phyloP scores from a whole-genome alignment of 495 filamentous ascomycete species.

The Stereocaulon alpinum region DNA sequence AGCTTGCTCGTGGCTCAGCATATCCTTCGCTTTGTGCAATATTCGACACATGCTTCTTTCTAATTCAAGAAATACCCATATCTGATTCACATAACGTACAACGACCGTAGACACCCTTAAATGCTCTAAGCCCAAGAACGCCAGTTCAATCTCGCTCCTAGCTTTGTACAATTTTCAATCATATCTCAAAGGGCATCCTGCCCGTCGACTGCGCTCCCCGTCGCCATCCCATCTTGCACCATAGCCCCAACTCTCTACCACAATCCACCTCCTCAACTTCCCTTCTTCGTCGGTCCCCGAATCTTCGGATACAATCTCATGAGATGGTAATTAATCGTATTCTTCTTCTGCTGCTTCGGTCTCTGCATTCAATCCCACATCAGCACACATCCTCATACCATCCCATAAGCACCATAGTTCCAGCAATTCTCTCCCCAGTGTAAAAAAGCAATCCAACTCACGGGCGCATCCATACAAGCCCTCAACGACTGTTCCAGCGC shows the following conservation, averaged over 20 bases:
- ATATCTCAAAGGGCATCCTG: too few relatives aligned
- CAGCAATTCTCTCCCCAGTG: too few relatives aligned
- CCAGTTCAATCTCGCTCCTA: too few relatives aligned
- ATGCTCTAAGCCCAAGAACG: not conserved
- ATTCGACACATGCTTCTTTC: not conserved
- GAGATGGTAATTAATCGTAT: slow-evolving; percentile 92
- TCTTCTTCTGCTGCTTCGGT: slow-evolving; percentile 56
- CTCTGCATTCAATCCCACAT: slow-evolving; percentile 34
- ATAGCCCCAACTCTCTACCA: not conserved
- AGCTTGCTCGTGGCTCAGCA: not conserved
- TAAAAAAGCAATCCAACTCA: slow-evolving; percentile 29
- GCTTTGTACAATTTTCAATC: not conserved
- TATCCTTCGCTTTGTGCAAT: not conserved
- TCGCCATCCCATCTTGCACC: not conserved
- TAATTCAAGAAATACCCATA: too few relatives aligned
- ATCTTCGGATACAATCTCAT: slow-evolving; percentile 77
- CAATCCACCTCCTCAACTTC: slow-evolving; percentile 19
- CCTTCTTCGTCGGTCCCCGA: slow-evolving; percentile 59
- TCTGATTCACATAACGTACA: too few relatives aligned
- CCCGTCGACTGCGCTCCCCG: too few relatives aligned
- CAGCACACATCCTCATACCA: not conserved
- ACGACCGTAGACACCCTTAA: not conserved
- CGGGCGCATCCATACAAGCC: slow-evolving; percentile 86
- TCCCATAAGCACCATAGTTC: not conserved
- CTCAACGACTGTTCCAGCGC: slow-evolving; percentile 71